These are phyloP conservation scores for Elaphomyces granulatus DNA, from an alignment of 495 filamentous ascomycete species.

Conservation along the genomic window DNA sequence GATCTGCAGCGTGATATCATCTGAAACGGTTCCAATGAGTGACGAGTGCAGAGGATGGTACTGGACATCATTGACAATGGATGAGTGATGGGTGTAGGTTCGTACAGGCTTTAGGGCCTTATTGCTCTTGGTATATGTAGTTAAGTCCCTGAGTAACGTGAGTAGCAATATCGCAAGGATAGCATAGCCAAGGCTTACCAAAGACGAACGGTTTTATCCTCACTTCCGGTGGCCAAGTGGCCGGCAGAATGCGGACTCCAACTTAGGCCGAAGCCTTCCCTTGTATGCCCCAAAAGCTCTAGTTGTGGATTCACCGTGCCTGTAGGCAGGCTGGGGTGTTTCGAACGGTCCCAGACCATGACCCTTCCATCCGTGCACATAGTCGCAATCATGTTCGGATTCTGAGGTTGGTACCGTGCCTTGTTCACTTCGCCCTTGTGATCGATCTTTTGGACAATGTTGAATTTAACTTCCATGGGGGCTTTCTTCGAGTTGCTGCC, in stretches of 20 bases:
- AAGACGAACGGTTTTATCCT: conserved; percentile 78
- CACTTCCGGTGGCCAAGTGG: conserved; percentile 73
- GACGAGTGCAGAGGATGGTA: conserved; percentile 71
- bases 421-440: conserved; percentile 98
- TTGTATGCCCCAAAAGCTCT: conserved; percentile 69
- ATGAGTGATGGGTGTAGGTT: conserved; percentile 75
- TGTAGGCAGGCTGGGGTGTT: conserved; percentile 63
- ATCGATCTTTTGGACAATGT: conserved; percentile 87
- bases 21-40: conserved; percentile 85
- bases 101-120: conserved; percentile 53
- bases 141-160: conserved; percentile 51
- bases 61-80: conserved; percentile 93
- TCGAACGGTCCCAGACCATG: conserved; percentile 89
- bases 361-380: conserved; percentile 78
- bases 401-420: conserved; percentile 93
- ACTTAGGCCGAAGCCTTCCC: conserved; percentile 86
- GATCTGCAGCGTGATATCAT: conserved; percentile 86
- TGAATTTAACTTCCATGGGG: conserved; percentile 61
- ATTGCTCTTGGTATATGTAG: conserved; percentile 50
- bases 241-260: conserved; percentile 83
- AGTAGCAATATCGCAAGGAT: conserved; percentile 2
- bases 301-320: conserved; percentile 65
- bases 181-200: conserved; percentile 44
- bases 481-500: conserved; percentile 52
- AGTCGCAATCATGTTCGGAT: conserved; percentile 92